Evolutionary conservation across 495 filamentous ascomycete species (phyloP), one percentile per base, ranked within the genome.

Genomic region (Parmelia sp.): DNA sequence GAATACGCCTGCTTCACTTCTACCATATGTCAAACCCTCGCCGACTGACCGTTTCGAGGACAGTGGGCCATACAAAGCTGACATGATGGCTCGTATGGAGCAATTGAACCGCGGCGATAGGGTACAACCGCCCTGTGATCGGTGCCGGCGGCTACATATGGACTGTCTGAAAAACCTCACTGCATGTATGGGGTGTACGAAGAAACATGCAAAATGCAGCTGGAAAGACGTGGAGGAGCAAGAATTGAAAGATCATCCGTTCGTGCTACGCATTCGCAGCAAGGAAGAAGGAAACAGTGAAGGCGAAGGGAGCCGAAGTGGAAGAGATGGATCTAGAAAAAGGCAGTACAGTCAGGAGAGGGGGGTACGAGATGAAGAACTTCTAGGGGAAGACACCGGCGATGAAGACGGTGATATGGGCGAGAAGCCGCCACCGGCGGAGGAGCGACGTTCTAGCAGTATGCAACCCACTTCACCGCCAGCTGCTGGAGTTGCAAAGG

Each of bases 101-200:
- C 84, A 86, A 63, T 75, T 93, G 15, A 76, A 81, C 33, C 84
- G 87, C 27, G 90, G 89, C 21, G 89, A 90, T 58, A 76, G 80
- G 1, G 86, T 95, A 40, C 68, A 84, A 17, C 91, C 91, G 27
- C 89, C 91, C 10, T 96, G 91, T 71, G 91, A 95, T 71, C 82
- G 90, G 31, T 96, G 91, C 68, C 82, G 90, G 27, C 82, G 91
- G 19, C 78, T 93, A 21, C 85, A 88, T 65, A 90, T 90, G 79
- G 84, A 90, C 63, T 96, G 91, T 60, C 75, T 91, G 44, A 94
- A 93, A 74, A 90, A 95, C 64, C 76, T 91, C 40, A 93, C 90
- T 0, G 89, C 90, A 29, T 96, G 91, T 72, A 82, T 88, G 73
- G 90, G 89, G 42, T 96, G 91, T 74, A 94, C 91, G 3, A 90